phyloP scores from a whole-genome alignment of 768 basidiomycete species.

The Basidioascus undulatus region DNA sequence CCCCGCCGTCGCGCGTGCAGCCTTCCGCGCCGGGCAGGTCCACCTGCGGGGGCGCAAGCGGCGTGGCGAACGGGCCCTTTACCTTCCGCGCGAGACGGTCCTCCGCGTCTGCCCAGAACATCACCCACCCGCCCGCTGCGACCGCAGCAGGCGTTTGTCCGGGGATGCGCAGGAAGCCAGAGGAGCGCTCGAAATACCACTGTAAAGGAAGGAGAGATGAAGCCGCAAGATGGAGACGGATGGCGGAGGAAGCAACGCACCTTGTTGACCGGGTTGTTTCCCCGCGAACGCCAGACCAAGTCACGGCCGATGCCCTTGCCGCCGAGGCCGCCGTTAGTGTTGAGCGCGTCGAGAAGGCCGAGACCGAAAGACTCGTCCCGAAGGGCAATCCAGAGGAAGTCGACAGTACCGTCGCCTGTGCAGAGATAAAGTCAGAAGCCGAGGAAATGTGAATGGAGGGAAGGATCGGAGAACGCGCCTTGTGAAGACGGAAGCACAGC shows the following conservation, averaged over 20 bases:
- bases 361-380: slow-evolving; percentile 97
- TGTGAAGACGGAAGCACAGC: slow-evolving; percentile 84
- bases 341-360: slow-evolving; percentile 75
- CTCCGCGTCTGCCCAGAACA: slow-evolving; percentile 98
- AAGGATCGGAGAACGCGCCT: too few species aligned
- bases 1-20: too few species aligned
- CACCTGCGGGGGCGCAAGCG: too few species aligned
- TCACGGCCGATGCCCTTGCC: slow-evolving; percentile 79
- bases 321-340: slow-evolving; percentile 74
- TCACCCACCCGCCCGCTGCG: slow-evolving; percentile 36
- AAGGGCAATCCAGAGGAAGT: slow-evolving; percentile 95
- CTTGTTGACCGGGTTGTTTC: slow-evolving; percentile 92
- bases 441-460: too few species aligned
- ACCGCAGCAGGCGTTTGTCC: slow-evolving; percentile 18
- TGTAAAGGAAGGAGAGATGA: too few species aligned
- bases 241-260: too few species aligned
- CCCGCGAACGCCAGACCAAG: slow-evolving; percentile 80
- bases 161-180: slow-evolving; percentile 55
- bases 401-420: slow-evolving; percentile 93
- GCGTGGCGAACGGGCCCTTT: too few species aligned
- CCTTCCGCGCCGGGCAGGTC: too few species aligned
- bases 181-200: slow-evolving; percentile 95
- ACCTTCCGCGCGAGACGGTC: slow-evolving; percentile 28
- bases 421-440: too few species aligned
- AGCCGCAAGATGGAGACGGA: too few species aligned